Evolutionary conservation across 1,284 basidiomycete genomes (phyloP).

Genomic region (Takashimella koratensis): DNA sequence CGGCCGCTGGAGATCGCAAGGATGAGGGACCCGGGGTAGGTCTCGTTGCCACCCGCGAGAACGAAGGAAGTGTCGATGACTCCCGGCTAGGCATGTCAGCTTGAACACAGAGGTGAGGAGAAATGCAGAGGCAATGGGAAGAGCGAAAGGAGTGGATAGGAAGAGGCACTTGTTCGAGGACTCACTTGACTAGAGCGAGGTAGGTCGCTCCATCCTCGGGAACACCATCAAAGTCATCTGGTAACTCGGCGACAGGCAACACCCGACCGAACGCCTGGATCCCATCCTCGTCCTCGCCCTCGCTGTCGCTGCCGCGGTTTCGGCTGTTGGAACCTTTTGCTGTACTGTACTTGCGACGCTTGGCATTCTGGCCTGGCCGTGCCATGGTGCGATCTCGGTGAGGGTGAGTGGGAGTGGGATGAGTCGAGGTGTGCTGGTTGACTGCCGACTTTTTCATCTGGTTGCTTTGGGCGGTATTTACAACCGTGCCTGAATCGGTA

Average conservation of each 20-base stretch:
- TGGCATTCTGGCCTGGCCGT: constrained; percentile 5
- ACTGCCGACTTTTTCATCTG: neutral
- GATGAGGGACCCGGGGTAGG: too few species aligned
- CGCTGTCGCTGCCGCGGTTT: neutral
- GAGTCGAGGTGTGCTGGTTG: neutral
- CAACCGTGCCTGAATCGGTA: constrained; percentile 2
- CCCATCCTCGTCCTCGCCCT: constrained; percentile 7
- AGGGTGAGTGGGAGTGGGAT: too few species aligned
- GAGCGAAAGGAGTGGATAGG: too few species aligned
- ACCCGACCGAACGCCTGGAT: constrained; percentile 14
- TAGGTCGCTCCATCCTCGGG: constrained; percentile 35
- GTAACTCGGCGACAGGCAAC: constrained; percentile 33
- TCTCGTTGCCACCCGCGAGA: constrained; percentile 21
- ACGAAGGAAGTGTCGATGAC: constrained; percentile 18
- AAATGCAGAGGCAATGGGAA: too few species aligned
- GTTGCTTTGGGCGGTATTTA: neutral
- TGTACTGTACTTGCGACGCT: neutral
- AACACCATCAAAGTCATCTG: constrained; percentile 32
- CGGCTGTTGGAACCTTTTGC: neutral
- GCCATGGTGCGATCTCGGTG: constrained; percentile 4
- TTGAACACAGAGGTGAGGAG: too few species aligned
- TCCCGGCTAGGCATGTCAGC: constrained; percentile 1
- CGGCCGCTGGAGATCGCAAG: too few species aligned
- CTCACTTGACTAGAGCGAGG: constrained; percentile 36
- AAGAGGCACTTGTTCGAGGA: too few species aligned